Evolutionary conservation across 2,329 filamentous ascomycete species (phyloP), one percentile per base, ranked within the genome.

Genomic region (Leptographium procerum): DNA sequence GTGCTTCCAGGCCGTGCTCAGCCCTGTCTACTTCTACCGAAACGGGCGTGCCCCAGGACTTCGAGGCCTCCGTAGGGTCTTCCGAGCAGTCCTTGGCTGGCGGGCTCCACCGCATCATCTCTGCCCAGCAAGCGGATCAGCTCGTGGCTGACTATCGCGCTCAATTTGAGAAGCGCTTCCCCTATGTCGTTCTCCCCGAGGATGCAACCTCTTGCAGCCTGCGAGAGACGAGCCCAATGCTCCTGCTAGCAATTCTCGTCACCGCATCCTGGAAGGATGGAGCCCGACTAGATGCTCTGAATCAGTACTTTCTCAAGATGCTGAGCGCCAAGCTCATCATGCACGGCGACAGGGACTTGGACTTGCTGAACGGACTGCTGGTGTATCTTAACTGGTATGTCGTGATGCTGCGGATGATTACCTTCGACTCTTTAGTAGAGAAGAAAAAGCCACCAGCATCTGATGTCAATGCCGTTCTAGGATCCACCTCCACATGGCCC

Each of bases 301-400:
- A 58, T 36, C 29, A 16, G 24, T 52, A 16, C 2, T 58, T 58
- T 51, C 22, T 58, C 31, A 28, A 50, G 52, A 13, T 9, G 13
- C 16, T 58, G 29, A 40, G 57, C 40, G n/a, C 22, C 22, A 55
- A 43, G 28, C 31, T 58, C 4, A 36, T 58, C 2, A 7, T 47
- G 10, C 36, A 51, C 31, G n/a, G 45, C 13, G 57, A 58, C 52
- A 14, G 52, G 2, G 52, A 55, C 45, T 26, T 58, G 45, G 57
- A 58, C 24, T 16, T 55, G 22, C 24, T 58, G 5, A 55, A 51
- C 29, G 57, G 57, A 2, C 43, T 58, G 22, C 52, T 58, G 24
- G 52, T 58, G 33, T 58, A 58, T 48, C 52, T 58, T 6, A 40
- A 48, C 26, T 58, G 57, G 57, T 55, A 43, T 9, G 52, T 29